phyloP scores from a whole-genome alignment of 805 yeast species.

The Starmerella ratchasimensis region DNA sequence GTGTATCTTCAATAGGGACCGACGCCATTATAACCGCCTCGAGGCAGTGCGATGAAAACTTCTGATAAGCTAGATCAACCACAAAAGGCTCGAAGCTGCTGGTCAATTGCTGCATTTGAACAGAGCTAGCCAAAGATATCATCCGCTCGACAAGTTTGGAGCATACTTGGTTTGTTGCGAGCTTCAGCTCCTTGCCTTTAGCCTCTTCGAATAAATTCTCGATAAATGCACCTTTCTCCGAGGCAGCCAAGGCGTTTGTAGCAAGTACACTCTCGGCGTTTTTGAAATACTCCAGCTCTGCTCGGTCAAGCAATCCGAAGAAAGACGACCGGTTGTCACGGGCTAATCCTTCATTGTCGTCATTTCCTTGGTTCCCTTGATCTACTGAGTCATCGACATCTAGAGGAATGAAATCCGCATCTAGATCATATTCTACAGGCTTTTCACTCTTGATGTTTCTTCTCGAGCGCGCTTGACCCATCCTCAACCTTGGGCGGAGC shows the following conservation, averaged over 20 bases:
- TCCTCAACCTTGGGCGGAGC: too few species aligned
- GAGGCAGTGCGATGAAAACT: constrained; percentile 84
- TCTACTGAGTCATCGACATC: constrained; percentile 3
- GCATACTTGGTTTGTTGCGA: constrained; percentile 88
- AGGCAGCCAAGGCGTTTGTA: constrained; percentile 62
- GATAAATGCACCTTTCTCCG: constrained; percentile 61
- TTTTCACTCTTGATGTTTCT: constrained; percentile 7
- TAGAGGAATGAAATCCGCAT: constrained; percentile 21
- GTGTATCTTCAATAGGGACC: constrained; percentile 65
- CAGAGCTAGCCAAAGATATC: constrained; percentile 49
- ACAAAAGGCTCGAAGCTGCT: constrained; percentile 61
- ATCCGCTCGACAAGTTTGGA: constrained; percentile 84
- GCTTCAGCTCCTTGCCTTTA: constrained; percentile 75
- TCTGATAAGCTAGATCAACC: constrained; percentile 65
- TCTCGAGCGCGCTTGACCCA: too few species aligned
- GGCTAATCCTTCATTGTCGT: neutral
- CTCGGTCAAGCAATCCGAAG: constrained; percentile 74
- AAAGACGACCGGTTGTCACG: constrained; percentile 34
- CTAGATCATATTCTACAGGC: constrained; percentile 3
- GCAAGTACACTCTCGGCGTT: constrained; percentile 81
- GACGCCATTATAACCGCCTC: constrained; percentile 69
- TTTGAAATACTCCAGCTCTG: constrained; percentile 81
- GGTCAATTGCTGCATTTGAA: constrained; percentile 52
- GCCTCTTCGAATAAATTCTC: constrained; percentile 73
- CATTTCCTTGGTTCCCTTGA: neutral